Conservation (phyloP, 805 yeast species). For the Yamadazyma phyllophila region DNA sequence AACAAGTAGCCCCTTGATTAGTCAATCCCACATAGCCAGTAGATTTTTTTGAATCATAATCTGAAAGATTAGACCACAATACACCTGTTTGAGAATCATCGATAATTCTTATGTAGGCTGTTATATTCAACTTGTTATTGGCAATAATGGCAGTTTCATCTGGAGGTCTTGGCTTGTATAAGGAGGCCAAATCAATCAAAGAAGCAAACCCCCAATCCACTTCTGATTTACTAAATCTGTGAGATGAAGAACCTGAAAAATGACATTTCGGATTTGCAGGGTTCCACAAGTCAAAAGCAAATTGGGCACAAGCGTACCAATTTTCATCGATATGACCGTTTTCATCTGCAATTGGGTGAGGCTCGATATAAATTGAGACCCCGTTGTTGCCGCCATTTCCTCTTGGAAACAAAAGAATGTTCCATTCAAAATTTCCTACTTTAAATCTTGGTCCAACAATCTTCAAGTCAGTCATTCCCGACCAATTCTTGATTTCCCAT, state of each 20-base stretch:
- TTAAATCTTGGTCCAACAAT: conserved; percentile 48
- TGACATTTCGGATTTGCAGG: conserved; percentile 67
- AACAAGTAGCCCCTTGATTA: conserved; percentile 98
- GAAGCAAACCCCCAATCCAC: conserved; percentile 96
- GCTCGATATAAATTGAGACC: conserved; percentile 78
- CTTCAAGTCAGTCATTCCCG: conserved; percentile 36
- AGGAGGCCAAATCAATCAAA: conserved; percentile 53
- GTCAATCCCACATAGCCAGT: conserved; percentile 92
- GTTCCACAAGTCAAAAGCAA: conserved; percentile 80
- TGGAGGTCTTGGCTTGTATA: background rate
- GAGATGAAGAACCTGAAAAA: conserved; percentile 63
- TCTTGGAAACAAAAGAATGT: conserved; percentile 71
- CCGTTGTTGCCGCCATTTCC: conserved; percentile 57
- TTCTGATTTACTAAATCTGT: conserved; percentile 71
- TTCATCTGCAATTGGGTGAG: conserved; percentile 46
- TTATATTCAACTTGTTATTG: conserved; percentile 61
- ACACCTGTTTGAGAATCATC: conserved; percentile 90
- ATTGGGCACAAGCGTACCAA: conserved; percentile 92
- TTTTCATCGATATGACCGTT: conserved; percentile 34
- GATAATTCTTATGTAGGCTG: conserved; percentile 73
- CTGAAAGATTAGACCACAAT: conserved; percentile 82
- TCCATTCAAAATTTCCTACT: conserved; percentile 67
- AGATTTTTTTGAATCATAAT: conserved; percentile 80
- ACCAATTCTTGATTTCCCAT: conserved; percentile 55
- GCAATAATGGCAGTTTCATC: conserved; percentile 40